A percentile compares a stretch with the other conserved stretches of the same genome.
Evolutionary conservation across 1,139 yeast genomes (phyloP).

Genomic region (Kurtzmaniella quercitrusa): DNA sequence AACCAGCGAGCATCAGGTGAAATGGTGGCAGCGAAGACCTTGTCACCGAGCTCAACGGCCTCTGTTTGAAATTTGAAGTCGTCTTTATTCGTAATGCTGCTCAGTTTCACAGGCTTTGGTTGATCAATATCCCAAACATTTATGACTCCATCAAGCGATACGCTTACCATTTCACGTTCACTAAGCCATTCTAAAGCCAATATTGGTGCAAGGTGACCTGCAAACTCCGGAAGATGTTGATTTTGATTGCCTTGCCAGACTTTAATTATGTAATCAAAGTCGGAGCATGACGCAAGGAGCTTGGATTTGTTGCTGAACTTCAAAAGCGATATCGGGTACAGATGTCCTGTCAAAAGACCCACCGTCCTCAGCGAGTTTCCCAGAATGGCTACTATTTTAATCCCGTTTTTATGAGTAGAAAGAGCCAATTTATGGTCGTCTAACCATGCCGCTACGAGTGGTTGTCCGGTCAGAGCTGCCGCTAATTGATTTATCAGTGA

Average conservation of each 20-base stretch:
- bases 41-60: slow-evolving; percentile 13
- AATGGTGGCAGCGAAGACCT: slow-evolving; percentile 46
- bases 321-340: slow-evolving; percentile 54
- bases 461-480: slow-evolving; percentile 35
- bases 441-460: slow-evolving; percentile 57
- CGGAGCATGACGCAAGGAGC: slow-evolving; percentile 69
- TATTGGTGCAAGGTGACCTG: slow-evolving; percentile 52
- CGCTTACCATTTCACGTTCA: slow-evolving; percentile 24
- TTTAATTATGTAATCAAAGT: slow-evolving; percentile 60
- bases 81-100: slow-evolving; percentile 11
- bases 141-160: slow-evolving; percentile 68
- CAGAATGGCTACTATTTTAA: slow-evolving; percentile 54
- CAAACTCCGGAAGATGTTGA: slow-evolving; percentile 36
- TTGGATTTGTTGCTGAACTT: slow-evolving; percentile 49
- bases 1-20: slow-evolving; percentile 47
- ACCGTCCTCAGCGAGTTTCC: slow-evolving; percentile 34
- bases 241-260: slow-evolving; percentile 68
- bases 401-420: slow-evolving; percentile 53
- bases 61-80: slow-evolving; percentile 18
- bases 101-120: slow-evolving; percentile 23
- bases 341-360: slow-evolving; percentile 69
- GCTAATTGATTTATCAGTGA: slow-evolving; percentile 27
- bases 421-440: slow-evolving; percentile 67
- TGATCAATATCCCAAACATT: slow-evolving; percentile 60
- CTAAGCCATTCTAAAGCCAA: slow-evolving; percentile 53